Percentiles rank a stretch among this genome's conserved stretches.
These are phyloP conservation scores for Penicillium parvum DNA, from an alignment of 495 filamentous ascomycete genomes.

Conservation along the genomic window DNA sequence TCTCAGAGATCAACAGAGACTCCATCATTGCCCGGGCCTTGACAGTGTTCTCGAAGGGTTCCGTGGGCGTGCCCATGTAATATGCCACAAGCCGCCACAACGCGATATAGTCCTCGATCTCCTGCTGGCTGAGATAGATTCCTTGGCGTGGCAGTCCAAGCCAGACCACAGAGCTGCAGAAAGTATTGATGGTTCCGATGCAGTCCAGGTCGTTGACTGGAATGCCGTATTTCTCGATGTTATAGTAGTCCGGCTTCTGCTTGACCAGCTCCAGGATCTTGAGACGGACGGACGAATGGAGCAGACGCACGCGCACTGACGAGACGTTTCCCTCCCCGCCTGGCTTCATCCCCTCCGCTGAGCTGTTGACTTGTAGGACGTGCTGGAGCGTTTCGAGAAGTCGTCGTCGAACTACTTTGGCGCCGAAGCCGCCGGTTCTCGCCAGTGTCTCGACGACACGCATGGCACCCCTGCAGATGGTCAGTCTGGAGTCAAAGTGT, in stretches of 20 bases:
- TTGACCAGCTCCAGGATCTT: slow-evolving; percentile 58
- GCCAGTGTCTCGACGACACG: slow-evolving; percentile 71
- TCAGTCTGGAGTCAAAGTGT: background rate
- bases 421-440: slow-evolving; percentile 74
- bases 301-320: slow-evolving; percentile 67
- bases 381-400: slow-evolving; percentile 75
- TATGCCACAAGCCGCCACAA: slow-evolving; percentile 72
- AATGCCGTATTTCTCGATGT: slow-evolving; percentile 53
- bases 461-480: slow-evolving; percentile 38
- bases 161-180: slow-evolving; percentile 64
- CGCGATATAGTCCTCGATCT: slow-evolving; percentile 65
- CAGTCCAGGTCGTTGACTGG: slow-evolving; percentile 75
- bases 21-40: slow-evolving; percentile 62
- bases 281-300: slow-evolving; percentile 66
- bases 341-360: slow-evolving; percentile 60
- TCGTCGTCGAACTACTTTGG: slow-evolving; percentile 61
- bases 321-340: slow-evolving; percentile 64
- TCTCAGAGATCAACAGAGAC: slow-evolving; percentile 55
- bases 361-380: slow-evolving; percentile 65
- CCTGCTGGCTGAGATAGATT: slow-evolving; percentile 57
- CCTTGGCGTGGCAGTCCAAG: slow-evolving; percentile 68
- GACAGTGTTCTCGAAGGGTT: slow-evolving; percentile 49
- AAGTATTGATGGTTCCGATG: slow-evolving; percentile 64
- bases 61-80: slow-evolving; percentile 64
- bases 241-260: slow-evolving; percentile 57